These are phyloP conservation scores for Tolypocladium sp. DNA, from an alignment of 2,329 filamentous ascomycete species.

Conservation along the genomic window DNA sequence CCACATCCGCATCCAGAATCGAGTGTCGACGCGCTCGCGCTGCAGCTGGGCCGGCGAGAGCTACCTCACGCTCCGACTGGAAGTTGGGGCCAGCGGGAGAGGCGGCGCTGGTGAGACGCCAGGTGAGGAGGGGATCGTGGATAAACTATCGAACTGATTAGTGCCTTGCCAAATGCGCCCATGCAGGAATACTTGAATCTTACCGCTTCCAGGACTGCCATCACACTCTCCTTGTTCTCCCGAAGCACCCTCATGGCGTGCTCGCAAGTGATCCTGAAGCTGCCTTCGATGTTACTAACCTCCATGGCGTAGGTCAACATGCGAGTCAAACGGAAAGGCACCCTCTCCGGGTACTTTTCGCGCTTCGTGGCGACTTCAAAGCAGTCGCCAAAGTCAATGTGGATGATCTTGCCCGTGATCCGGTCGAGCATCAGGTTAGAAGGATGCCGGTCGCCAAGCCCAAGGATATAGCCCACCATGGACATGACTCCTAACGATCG, in stretches of 20 bases:
- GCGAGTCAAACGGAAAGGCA: constrained; percentile 92
- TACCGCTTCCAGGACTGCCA: constrained; percentile 96
- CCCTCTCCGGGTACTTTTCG: constrained; percentile 95
- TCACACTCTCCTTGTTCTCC: constrained; percentile 96
- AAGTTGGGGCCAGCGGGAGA: constrained; percentile 61
- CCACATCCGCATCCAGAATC: constrained; percentile 55
- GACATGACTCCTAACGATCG: constrained; percentile 97
- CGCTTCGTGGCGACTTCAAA: constrained; percentile 99
- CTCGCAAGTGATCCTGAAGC: constrained; percentile 95
- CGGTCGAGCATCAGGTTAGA: constrained; percentile 97
- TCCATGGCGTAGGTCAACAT: constrained; percentile 99
- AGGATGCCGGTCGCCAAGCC: constrained; percentile 90
- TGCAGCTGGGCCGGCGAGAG: constrained; percentile 36
- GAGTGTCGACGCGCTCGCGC: constrained; percentile 55
- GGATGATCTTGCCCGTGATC: constrained; percentile 91
- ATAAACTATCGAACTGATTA: constrained; percentile 62
- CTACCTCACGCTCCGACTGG: constrained; percentile 48
- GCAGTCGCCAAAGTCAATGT: constrained; percentile 98
- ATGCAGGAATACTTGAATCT: constrained; percentile 29
- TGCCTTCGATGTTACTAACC: constrained; percentile 98
- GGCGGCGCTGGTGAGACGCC: constrained; percentile 66
- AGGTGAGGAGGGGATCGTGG: constrained; percentile 96
- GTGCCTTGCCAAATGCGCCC: background rate
- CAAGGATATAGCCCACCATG: constrained; percentile 99
- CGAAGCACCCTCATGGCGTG: constrained; percentile 95